Percentiles rank a stretch among this genome's conserved stretches.
Evolutionary conservation across 306 rosid species (phyloP).

Genomic region (Vicia sativa): DNA sequence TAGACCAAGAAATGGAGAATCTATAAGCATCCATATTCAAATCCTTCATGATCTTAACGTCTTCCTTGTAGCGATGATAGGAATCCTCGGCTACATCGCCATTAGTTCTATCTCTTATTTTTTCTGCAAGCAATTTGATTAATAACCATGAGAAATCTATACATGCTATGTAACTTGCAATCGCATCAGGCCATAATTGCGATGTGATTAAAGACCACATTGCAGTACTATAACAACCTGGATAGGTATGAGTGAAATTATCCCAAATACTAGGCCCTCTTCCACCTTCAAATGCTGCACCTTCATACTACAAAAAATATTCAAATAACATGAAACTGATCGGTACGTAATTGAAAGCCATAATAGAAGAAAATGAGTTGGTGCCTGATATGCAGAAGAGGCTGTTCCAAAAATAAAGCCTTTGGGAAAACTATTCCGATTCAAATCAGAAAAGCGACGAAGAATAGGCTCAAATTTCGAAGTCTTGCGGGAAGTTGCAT

Average conservation of each 20-base stretch:
- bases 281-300: conserved; percentile 15
- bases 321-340: too few species aligned
- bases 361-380: background rate
- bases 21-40: conserved; percentile 65
- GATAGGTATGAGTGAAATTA: conserved; percentile 13
- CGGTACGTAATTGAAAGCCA: background rate
- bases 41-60: conserved; percentile 57
- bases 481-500: background rate
- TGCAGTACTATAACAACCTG: background rate
- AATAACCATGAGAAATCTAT: background rate
- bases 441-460: background rate
- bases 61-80: conserved; percentile 43
- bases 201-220: background rate
- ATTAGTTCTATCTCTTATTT: background rate
- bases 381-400: conserved; percentile 10
- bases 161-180: background rate
- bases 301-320: background rate
- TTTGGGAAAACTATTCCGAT: background rate
- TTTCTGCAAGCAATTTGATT: conserved; percentile 1
- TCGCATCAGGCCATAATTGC: background rate
- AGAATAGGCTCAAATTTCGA: background rate
- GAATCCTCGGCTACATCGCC: background rate
- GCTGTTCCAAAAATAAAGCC: conserved; percentile 23
- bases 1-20: conserved; percentile 75
- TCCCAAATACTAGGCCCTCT: conserved; percentile 20